phyloP scores from a whole-genome alignment of 2,329 filamentous ascomycete genomes.

The Botryotinia convoluta region DNA sequence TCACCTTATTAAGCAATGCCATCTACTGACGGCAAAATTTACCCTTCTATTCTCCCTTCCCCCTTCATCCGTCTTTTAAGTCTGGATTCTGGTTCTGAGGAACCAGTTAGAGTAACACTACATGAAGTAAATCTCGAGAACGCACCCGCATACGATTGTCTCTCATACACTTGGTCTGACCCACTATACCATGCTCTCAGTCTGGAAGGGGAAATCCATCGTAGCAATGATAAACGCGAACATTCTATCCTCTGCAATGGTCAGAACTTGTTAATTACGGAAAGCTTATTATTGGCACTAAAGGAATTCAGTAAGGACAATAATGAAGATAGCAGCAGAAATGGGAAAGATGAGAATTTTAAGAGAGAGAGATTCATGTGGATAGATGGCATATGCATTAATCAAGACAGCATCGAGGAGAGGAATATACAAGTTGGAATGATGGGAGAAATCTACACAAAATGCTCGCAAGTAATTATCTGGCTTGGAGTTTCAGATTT shows the following conservation, averaged over 20 bases:
- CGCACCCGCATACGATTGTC: slow-evolving; percentile 12
- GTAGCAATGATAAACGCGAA: background rate
- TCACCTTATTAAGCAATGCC: background rate
- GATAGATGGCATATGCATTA: slow-evolving; percentile 27
- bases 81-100: background rate
- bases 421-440: slow-evolving; percentile 19
- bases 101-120: slow-evolving; percentile 12
- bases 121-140: background rate
- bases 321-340: background rate
- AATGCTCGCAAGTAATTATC: slow-evolving; percentile 20
- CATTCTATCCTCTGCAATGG: slow-evolving; percentile 13
- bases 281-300: background rate
- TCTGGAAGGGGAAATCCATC: slow-evolving; percentile 1
- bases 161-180: slow-evolving; percentile 22
- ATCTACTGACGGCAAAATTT: background rate
- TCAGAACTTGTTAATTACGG: background rate
- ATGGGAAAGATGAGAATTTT: background rate
- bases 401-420: slow-evolving; percentile 22
- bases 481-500: slow-evolving; percentile 22
- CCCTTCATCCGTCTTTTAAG: slow-evolving; percentile 13
- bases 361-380: slow-evolving; percentile 8
- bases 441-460: slow-evolving; percentile 24
- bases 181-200: slow-evolving; percentile 17
- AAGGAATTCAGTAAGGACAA: slow-evolving; percentile 5
- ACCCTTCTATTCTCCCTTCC: background rate